Evolutionary conservation across 73 alveolate genomes (phyloP).

Genomic region (Paramecium sexaurelia): DNA sequence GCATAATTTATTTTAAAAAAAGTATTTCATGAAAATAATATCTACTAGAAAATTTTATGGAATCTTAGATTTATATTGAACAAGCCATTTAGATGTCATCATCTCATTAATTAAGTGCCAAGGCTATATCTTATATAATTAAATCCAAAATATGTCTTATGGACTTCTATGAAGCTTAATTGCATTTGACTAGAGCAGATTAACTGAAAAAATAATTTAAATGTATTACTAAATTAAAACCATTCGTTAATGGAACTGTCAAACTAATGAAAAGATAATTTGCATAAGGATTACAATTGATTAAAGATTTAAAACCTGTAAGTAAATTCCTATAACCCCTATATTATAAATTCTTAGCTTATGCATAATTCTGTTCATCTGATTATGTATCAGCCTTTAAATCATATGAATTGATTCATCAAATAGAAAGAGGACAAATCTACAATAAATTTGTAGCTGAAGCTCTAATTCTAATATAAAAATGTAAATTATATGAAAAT

Average conservation of each 20-base stretch:
- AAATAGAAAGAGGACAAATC: background rate
- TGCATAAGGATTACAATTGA: background rate
- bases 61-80: background rate
- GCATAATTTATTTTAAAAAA: conserved; percentile 24
- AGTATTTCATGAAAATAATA: background rate
- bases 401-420: background rate
- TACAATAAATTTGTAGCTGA: background rate
- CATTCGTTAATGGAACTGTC: conserved; percentile 46
- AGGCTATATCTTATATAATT: background rate
- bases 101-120: conserved; percentile 15
- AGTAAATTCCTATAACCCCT: background rate
- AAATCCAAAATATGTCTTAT: background rate
- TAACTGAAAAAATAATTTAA: background rate
- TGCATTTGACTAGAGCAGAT: background rate
- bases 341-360: conserved; percentile 30
- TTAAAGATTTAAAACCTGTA: background rate
- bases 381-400: background rate
- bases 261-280: conserved; percentile 25
- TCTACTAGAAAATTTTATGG: background rate
- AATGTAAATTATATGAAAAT: background rate
- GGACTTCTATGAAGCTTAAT: background rate
- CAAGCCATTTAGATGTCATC: background rate
- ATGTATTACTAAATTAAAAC: background rate
- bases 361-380: conserved; percentile 39
- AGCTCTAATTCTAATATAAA: background rate